Conservation (phyloP, 495 filamentous ascomycete species). For the Penicillium manginii region DNA sequence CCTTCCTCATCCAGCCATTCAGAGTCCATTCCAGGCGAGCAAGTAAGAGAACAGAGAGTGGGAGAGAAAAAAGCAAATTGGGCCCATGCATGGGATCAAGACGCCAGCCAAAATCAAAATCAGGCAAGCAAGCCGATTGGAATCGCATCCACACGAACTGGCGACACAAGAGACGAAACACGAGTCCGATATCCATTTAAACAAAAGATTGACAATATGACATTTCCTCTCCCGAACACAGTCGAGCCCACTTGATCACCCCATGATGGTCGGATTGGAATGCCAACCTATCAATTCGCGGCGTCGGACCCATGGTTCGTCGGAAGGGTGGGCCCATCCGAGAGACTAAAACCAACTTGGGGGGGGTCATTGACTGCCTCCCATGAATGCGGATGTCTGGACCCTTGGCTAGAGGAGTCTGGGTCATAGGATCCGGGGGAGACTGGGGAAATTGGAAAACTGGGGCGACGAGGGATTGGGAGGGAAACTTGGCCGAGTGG, state of each 20-base stretch:
- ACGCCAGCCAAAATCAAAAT: neutral
- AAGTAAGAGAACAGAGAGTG: neutral
- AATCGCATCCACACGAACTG: neutral
- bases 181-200: neutral
- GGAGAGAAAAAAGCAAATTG: neutral
- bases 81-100: neutral
- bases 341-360: neutral
- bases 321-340: neutral
- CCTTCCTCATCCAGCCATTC: neutral
- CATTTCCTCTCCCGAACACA: neutral
- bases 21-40: neutral
- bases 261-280: neutral
- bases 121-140: neutral
- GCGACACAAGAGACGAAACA: neutral
- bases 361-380: neutral
- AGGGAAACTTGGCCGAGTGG: conserved; percentile 1
- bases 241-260: too few species aligned
- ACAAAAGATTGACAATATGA: neutral
- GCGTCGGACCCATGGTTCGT: neutral
- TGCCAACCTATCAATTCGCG: neutral
- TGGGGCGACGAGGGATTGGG: neutral
- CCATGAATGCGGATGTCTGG: neutral
- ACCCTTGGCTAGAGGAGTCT: conserved; percentile 1
- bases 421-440: neutral
- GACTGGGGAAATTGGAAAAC: neutral